Base-by-base conservation (phyloP, 345 rosid species). In the Arabidopsis arenosa region DNA sequence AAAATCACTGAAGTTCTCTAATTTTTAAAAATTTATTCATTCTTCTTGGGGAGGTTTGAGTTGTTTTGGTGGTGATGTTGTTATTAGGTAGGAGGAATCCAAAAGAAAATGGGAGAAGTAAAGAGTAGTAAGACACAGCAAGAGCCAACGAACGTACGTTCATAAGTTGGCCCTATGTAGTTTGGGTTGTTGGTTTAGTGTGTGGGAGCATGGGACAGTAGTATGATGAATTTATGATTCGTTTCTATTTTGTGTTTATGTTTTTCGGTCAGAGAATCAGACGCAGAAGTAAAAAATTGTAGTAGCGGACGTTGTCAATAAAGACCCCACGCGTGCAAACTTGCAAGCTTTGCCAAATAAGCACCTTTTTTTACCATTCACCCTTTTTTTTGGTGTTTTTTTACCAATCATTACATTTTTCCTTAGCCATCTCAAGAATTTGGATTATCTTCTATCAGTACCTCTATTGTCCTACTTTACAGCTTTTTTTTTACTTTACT, bases 401-500 rank as follows among this genome's bases (percentile, higher is more conserved):
- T 4, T 28, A 28, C 32, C 32, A 28, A 28, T 28, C 32, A 28
- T 28, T 28, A 28, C 65, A 1, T 57, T 35, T 21, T 37, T 44
- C 44, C 48, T 54, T 57, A 47, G 56, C 66, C 35, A 57, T 67
- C 62, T 13, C 28, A 28, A 66, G 4, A 39, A 17, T 59, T 75
- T 75, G 74, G 79, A 75, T 67, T 75, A 21, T 74, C 13, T 65
- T 32, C 66, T 65, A 48, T 74, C 45, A 55, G 3, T 56, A 5
- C 47, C 44, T 48, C 30, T 6, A 21, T 55, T 21, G 65, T 45
- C 78, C 17, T 65, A 23, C 51, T 56, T 56, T 37, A 23, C 66
- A 66, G 26, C 41, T 55, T 36, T 48, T 9, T 43, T 18, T 18
- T 18, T 18, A 18, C 21, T 33, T 44, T 9, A 14, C 54, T 72